Evolutionary conservation across 306 rosid species (phyloP).

Genomic region (Rosa rugosa): DNA sequence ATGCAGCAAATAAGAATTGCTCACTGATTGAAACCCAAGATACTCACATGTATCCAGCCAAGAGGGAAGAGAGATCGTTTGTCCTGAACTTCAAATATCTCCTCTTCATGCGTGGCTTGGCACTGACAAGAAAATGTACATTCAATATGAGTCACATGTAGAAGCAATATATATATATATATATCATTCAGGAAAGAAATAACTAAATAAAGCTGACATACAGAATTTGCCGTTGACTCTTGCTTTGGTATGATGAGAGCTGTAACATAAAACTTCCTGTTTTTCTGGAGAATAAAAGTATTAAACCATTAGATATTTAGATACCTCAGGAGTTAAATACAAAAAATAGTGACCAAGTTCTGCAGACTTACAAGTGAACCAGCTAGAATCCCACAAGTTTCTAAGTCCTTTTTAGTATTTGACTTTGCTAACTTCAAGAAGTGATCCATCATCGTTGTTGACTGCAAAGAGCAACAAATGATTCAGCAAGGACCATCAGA

Average conservation of each 20-base stretch:
- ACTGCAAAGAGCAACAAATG: constrained; percentile 52
- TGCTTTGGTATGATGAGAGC: constrained; percentile 95
- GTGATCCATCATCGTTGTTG: constrained; percentile 82
- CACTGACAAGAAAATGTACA: constrained; percentile 57
- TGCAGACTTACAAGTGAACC: constrained; percentile 86
- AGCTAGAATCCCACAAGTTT: constrained; percentile 93
- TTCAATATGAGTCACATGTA: not conserved
- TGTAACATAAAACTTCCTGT: constrained; percentile 80
- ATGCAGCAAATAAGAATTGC: not conserved
- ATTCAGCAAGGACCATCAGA: constrained; percentile 25
- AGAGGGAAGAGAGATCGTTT: constrained; percentile 91
- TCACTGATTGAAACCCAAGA: constrained; percentile 5
- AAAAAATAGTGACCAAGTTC: constrained; percentile 1
- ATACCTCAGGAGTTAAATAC: not conserved
- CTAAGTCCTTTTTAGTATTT: constrained; percentile 81
- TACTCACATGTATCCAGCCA: constrained; percentile 99
- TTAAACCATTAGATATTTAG: constrained; percentile 19
- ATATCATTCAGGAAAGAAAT: constrained; percentile 22
- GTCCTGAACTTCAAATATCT: constrained; percentile 94
- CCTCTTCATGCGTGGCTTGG: constrained; percentile 93
- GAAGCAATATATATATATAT: not conserved
- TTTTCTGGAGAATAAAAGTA: constrained; percentile 60
- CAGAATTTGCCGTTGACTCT: constrained; percentile 87
- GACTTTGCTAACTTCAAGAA: constrained; percentile 90
- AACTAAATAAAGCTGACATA: constrained; percentile 43